Conservation (phyloP, 176 grass and related monocot species). For the Avena atlantica region DNA sequence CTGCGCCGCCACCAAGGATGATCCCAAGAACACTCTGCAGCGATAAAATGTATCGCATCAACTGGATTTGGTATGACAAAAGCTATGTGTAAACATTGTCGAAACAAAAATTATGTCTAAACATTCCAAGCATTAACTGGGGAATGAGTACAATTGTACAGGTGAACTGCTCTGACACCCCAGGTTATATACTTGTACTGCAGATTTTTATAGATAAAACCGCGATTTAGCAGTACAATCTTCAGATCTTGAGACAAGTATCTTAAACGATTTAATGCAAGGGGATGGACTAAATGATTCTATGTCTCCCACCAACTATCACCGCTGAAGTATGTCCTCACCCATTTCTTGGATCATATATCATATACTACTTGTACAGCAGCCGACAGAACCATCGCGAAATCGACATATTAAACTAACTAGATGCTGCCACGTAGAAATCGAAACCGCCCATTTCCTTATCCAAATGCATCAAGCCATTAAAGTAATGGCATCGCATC, state of each 20-base stretch:
- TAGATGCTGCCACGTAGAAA: not conserved
- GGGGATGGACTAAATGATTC: constrained; percentile 36
- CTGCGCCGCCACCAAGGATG: constrained; percentile 93
- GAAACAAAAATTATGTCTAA: not conserved
- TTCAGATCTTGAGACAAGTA: constrained; percentile 30
- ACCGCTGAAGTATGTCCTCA: not conserved
- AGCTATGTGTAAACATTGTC: too few species aligned
- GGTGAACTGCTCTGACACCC: not conserved
- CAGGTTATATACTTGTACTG: not conserved
- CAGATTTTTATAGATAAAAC: constrained; percentile 16
- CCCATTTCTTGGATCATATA: constrained; percentile 19
- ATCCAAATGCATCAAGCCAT: not conserved
- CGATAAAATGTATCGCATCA: constrained; percentile 33
- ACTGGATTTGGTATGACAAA: not conserved
- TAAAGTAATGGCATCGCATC: not conserved
- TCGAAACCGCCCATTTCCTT: not conserved
- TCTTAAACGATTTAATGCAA: not conserved
- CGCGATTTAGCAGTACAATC: not conserved
- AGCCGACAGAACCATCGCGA: not conserved
- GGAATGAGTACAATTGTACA: not conserved
- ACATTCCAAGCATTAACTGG: not conserved
- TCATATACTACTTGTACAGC: not conserved
- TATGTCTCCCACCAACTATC: constrained; percentile 4
- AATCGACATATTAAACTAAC: not conserved
- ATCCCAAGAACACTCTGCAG: constrained; percentile 95